Conservation (phyloP, 2,329 filamentous ascomycete genomes). For the Aspergillus terreus region DNA sequence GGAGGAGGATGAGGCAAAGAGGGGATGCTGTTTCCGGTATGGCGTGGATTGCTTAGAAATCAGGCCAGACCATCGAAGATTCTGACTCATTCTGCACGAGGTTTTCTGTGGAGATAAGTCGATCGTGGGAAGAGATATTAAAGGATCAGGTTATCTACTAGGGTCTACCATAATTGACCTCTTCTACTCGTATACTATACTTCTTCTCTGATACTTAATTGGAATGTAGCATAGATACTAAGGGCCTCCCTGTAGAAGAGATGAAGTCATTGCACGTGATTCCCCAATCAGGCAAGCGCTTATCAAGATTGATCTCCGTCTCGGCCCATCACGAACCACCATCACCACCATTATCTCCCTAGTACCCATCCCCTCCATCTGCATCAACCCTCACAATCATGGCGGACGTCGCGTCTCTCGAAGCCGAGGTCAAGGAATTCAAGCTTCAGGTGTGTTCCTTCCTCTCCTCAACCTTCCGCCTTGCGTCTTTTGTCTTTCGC, state of each 20-base stretch:
- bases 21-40: not conserved
- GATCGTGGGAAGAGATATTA: too few relatives aligned
- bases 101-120: too few relatives aligned
- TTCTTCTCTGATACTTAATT: too few relatives aligned
- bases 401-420: conserved; percentile 42
- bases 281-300: too few relatives aligned
- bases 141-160: too few relatives aligned
- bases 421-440: conserved; percentile 56
- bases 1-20: not conserved
- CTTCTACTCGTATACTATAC: too few relatives aligned
- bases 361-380: not conserved
- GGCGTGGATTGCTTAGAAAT: conserved; percentile 26
- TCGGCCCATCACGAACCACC: not conserved
- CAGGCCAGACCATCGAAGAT: conserved; percentile 10
- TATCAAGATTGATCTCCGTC: not conserved
- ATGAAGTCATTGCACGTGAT: too few relatives aligned
- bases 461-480: not conserved
- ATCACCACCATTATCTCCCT: not conserved
- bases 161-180: too few relatives aligned
- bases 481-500: not conserved
- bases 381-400: conserved; percentile 23
- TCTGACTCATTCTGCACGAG: not conserved
- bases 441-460: conserved; percentile 50
- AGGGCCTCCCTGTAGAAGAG: too few relatives aligned
- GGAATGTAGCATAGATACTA: too few relatives aligned